Percentiles rank a stretch among this genome's conserved stretches.
phyloP scores from a whole-genome alignment of 495 filamentous ascomycete genomes.

The Lichenothelia convexa region DNA sequence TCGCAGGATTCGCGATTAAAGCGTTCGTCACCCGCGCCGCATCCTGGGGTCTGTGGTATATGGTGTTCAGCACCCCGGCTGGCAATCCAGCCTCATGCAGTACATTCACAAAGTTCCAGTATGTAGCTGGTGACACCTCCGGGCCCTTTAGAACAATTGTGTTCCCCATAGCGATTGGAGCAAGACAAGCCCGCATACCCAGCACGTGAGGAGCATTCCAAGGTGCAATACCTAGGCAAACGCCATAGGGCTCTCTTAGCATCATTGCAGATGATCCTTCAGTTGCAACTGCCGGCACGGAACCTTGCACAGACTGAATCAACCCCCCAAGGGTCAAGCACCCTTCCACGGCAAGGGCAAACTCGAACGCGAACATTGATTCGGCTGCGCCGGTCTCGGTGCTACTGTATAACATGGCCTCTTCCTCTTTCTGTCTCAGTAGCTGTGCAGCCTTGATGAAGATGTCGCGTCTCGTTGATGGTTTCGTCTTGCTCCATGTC shows the following conservation, averaged over 20 bases:
- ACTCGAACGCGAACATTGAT: conserved; percentile 28
- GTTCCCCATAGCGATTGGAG: conserved; percentile 67
- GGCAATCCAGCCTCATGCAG: conserved; percentile 59
- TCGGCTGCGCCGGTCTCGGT: conserved; percentile 48
- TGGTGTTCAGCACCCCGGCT: conserved; percentile 35
- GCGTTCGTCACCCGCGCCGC: conserved; percentile 36
- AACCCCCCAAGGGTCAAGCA: conserved; percentile 54
- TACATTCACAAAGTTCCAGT: conserved; percentile 51
- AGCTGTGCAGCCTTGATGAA: conserved; percentile 53
- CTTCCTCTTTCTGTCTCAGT: conserved; percentile 39
- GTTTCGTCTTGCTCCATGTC: conserved; percentile 46
- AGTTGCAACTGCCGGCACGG: conserved; percentile 35
- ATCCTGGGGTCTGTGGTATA: conserved; percentile 34
- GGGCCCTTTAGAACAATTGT: conserved; percentile 60
- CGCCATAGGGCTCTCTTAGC: conserved; percentile 63
- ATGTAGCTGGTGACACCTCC: conserved; percentile 57
- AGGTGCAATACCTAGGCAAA: conserved; percentile 64
- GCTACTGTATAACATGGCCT: conserved; percentile 41
- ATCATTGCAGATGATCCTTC: conserved; percentile 45
- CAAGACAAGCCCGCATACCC: conserved; percentile 33
- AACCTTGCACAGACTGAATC: conserved; percentile 39
- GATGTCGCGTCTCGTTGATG: conserved; percentile 47
- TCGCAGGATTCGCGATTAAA: conserved; percentile 34
- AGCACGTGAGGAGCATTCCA: conserved; percentile 34
- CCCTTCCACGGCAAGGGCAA: conserved; percentile 48